Evolutionary conservation across 164 flowering plant genomes (phyloP).

Genomic region (Chimonanthus praecox): DNA sequence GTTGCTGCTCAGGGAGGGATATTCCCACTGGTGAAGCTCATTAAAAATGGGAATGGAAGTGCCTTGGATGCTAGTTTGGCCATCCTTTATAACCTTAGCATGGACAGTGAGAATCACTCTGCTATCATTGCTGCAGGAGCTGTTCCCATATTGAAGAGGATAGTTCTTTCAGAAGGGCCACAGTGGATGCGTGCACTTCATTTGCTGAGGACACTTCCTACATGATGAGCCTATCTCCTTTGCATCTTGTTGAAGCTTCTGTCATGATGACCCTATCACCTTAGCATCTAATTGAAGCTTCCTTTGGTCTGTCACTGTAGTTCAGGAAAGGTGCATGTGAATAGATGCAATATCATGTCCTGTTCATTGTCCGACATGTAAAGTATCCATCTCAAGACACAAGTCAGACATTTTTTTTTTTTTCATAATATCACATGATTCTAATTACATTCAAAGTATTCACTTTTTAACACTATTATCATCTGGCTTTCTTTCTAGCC

Average conservation of each 20-base stretch:
- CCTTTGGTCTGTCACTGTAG: background rate
- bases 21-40: constrained; percentile 56
- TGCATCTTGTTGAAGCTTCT: background rate
- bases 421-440: no score
- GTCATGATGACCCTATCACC: constrained; percentile 17
- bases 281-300: background rate
- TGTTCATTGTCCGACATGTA: no score
- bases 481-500: background rate
- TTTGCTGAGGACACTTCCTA: constrained; percentile 61
- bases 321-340: background rate
- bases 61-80: constrained; percentile 59
- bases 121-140: constrained; percentile 74
- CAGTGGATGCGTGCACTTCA: constrained; percentile 68
- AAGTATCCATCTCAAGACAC: background rate
- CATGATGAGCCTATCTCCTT: constrained; percentile 19
- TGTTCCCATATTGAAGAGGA: constrained; percentile 51
- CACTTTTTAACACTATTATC: no score
- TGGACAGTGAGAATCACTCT: constrained; percentile 74
- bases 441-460: background rate
- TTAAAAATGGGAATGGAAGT: constrained; percentile 54
- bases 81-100: constrained; percentile 62
- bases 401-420: background rate
- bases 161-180: constrained; percentile 49
- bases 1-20: constrained; percentile 62
- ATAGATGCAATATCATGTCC: no score